Evolutionary conservation across 164 flowering plant species (phyloP), one percentile per base, ranked within the genome.

Genomic region (Aristolochia fimbriata): DNA sequence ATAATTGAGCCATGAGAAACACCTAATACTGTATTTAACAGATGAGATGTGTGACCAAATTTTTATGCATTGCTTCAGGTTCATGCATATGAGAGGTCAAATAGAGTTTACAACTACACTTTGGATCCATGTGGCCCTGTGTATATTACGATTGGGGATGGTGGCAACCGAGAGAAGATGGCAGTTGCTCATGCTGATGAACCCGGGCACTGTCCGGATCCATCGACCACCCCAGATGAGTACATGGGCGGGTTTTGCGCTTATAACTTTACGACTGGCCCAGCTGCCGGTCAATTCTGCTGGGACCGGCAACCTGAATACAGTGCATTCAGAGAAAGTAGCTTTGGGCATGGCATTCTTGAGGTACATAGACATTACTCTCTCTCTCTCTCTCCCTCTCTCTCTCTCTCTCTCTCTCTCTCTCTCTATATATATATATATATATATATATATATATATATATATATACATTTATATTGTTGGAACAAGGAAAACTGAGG

Each of bases 51-150:
- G 22, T 17, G 24, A 20, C 10, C 23, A 51, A 51, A 51, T 19
- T 19, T 19, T 20, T 51, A 2, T 51, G 11, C 1, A 51, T 51
- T 20, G 2, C 41, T 31, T 19, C 72, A 92, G 96, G 96, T 93
- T 62, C 94, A 90, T 77, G 97, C 97, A 19, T 93, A 93, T 70
- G 99, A 93, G 78, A 82, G 99, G 66, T 86, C 97, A 57, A 90
- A 93, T 66, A 72, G 97, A 70, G 96, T 90, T 9, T 90, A 76
- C 33, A 87, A 93, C 76, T 88, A 93, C 71, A 68, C 76, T 7
- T 70, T 93, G 63, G 92, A 93, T 70, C 91, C 90, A 9, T 93
- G 97, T 73, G 98, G 94, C 33, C 96, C 96, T 6, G 87, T 93
- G 19, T 59, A 93, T 65, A 83, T 90, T 49, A 75, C 86, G 0